Conservation (phyloP, 139 green algal species). For the Chlorella vulgaris region DNA sequence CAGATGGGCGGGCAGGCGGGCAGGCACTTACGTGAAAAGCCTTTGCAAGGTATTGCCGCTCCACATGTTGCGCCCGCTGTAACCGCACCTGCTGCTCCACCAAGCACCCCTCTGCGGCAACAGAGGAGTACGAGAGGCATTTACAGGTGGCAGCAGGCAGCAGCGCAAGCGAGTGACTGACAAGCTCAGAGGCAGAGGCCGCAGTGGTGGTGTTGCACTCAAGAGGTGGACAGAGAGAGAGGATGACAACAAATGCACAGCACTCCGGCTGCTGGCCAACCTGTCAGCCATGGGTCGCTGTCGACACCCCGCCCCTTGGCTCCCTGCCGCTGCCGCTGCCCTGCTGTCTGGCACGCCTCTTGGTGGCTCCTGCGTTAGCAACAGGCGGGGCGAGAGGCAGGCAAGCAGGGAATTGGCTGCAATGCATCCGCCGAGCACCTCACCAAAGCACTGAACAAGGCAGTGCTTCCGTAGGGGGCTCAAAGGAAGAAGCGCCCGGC, state of each 20-base stretch:
- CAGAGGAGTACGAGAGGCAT: too few species aligned
- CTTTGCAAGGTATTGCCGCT: slow-evolving; percentile 58
- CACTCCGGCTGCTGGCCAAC: slow-evolving; percentile 30
- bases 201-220: neutral
- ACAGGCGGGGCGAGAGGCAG: too few species aligned
- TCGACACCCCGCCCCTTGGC: slow-evolving; percentile 34
- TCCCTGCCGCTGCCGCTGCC: slow-evolving; percentile 24
- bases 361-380: slow-evolving; percentile 12
- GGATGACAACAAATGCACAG: neutral
- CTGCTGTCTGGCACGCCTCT: slow-evolving; percentile 15
- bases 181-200: neutral
- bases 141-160: too few species aligned
- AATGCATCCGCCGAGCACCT: too few species aligned
- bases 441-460: too few species aligned
- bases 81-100: slow-evolving; percentile 56
- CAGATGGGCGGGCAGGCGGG: too few species aligned
- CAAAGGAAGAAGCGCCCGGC: too few species aligned
- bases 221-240: neutral
- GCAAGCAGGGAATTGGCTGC: too few species aligned
- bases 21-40: slow-evolving; percentile 49
- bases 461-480: too few species aligned
- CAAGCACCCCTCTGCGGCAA: slow-evolving; percentile 38
- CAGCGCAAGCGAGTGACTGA: neutral
- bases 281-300: slow-evolving; percentile 66
- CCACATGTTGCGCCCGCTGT: slow-evolving; percentile 38